Evolutionary conservation across 2,329 filamentous ascomycete species (phyloP), one percentile per base, ranked within the genome.

Genomic region (Orbilia blumenaviensis): DNA sequence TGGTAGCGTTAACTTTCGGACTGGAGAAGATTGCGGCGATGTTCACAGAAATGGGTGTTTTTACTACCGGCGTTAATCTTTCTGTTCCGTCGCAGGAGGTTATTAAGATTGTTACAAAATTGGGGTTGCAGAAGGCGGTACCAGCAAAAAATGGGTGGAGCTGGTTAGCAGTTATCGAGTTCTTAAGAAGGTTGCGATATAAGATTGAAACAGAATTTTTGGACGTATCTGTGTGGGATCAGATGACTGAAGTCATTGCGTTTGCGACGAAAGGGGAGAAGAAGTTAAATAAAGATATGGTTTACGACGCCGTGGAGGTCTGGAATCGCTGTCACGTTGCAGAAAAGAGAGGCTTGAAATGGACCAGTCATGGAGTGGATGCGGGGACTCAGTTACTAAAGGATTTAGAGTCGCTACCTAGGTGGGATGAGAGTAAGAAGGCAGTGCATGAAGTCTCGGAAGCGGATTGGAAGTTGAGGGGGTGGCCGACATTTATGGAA

Each of bases 1-100:
- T 75, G 71, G 63, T 75, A 1, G 71, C 71, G 3, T 52, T 75
- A 27, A 75, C 63, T 2, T 75, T 67, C 34, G 71, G 63, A 10
- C 12, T 75, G 8, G 71, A 75, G 25, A 75, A 75, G 18, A 27
- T 67, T 18, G 54, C 62, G 10, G 44, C 63, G 6, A 62, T 75
- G 56, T 75, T 75, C 52, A 16, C 52, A 4, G 50, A 75, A 29
- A 67, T 58, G 56, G 71, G 63, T 5, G 71, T 75, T 6, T 48
- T 68, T 12, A 14, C 54, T 3, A 64, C 71, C 0, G 71, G 71
- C 2, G 41, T 75, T n/a, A 75, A 64, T 12, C 48, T 75, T 14
- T 63, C 71, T 3, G 12, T 75, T 10, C 63, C 71, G 0, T 75
- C 71, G 12, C 54, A 34, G 23, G 63, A 64, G 6, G 38, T 68